Evolutionary conservation across 2,329 filamentous ascomycete species (phyloP).

Genomic region (Fusarium tanahbumbuense): DNA sequence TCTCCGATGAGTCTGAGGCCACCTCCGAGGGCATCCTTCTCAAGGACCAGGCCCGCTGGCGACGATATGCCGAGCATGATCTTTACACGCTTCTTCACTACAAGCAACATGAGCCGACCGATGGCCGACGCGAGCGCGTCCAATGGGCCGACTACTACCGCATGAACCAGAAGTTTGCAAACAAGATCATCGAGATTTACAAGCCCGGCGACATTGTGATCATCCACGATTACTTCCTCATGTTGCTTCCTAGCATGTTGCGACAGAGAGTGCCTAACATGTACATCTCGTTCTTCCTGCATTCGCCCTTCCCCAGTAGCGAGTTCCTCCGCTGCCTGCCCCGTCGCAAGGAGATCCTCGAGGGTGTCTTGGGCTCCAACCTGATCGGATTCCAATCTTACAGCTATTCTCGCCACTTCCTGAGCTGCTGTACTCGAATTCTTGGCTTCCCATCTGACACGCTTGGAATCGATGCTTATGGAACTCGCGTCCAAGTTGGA

Average conservation of each 20-base stretch:
- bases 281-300: slow-evolving; percentile 94
- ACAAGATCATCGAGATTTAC: slow-evolving; percentile 88
- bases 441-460: slow-evolving; percentile 90
- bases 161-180: slow-evolving; percentile 92
- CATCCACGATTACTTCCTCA: slow-evolving; percentile 93
- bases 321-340: slow-evolving; percentile 93
- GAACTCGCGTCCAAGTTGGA: slow-evolving; percentile 87
- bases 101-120: slow-evolving; percentile 90
- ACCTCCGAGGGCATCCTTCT: slow-evolving; percentile 75
- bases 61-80: slow-evolving; percentile 89
- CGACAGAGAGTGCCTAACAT: slow-evolving; percentile 87
- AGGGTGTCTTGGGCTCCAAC: slow-evolving; percentile 90
- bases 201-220: slow-evolving; percentile 92
- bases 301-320: slow-evolving; percentile 94
- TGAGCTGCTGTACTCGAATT: slow-evolving; percentile 91
- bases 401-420: slow-evolving; percentile 94
- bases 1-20: slow-evolving; percentile 79
- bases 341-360: slow-evolving; percentile 87
- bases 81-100: slow-evolving; percentile 96
- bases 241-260: slow-evolving; percentile 88
- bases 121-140: slow-evolving; percentile 82
- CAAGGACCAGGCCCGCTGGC: slow-evolving; percentile 87
- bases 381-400: slow-evolving; percentile 96
- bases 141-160: slow-evolving; percentile 94
- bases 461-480: slow-evolving; percentile 88